A percentile compares a stretch with the other conserved stretches of the same genome.
Evolutionary conservation across 1,139 yeast genomes (phyloP).

Genomic region (Candida albicans): DNA sequence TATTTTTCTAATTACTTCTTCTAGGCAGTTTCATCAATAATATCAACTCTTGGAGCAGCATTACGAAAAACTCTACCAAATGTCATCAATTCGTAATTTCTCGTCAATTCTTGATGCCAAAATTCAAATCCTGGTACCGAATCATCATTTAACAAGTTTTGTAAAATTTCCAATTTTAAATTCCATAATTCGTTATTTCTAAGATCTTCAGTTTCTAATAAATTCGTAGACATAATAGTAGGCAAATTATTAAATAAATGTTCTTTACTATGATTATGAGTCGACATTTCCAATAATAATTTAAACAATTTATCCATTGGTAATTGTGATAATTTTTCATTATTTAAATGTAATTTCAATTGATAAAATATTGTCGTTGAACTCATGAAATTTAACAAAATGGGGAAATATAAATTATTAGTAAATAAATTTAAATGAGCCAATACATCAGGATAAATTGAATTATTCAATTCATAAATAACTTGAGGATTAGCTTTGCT

Average conservation of each 20-base stretch:
- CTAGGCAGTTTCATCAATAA: constrained; percentile 25
- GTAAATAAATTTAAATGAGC: constrained; percentile 20
- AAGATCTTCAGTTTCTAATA: constrained; percentile 17
- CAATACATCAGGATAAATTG: constrained; percentile 19
- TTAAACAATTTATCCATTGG: constrained; percentile 27
- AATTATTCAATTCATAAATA: constrained; percentile 14
- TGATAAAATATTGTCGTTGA: constrained; percentile 20
- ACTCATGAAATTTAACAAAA: constrained; percentile 30
- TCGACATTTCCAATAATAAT: constrained; percentile 25
- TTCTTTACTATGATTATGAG: constrained; percentile 22
- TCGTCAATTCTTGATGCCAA: constrained; percentile 28
- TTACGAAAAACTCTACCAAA: constrained; percentile 29
- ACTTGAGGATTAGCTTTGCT: constrained; percentile 25
- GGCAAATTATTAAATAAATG: constrained; percentile 32
- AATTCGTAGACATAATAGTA: constrained; percentile 22
- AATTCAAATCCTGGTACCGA: constrained; percentile 17
- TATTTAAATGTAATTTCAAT: constrained; percentile 20
- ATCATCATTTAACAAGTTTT: constrained; percentile 22
- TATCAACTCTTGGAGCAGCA: constrained; percentile 29
- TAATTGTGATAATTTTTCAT: constrained; percentile 21
- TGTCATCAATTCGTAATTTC: constrained; percentile 27
- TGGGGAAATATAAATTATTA: constrained; percentile 26
- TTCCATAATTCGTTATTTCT: constrained; percentile 28
- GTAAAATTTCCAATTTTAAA: constrained; percentile 26
- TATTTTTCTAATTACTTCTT: not conserved